phyloP scores from a whole-genome alignment of 2,329 filamentous ascomycete species.

The Paramyrothecium sp. region DNA sequence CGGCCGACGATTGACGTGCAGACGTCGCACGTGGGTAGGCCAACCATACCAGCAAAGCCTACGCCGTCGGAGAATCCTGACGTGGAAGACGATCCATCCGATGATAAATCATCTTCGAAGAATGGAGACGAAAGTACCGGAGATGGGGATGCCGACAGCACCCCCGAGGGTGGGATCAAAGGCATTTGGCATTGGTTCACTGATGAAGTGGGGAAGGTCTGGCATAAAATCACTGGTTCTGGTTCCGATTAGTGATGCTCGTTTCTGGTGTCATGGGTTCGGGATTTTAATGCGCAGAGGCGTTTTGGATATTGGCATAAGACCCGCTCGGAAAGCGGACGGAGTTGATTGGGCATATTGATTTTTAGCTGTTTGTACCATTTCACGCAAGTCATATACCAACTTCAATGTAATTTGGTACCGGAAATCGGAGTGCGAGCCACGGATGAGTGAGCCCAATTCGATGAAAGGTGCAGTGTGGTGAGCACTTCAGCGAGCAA shows the following conservation, averaged over 20 bases:
- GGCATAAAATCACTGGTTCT: slow-evolving; percentile 40
- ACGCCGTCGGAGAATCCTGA: slow-evolving; percentile 8
- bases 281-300: background rate
- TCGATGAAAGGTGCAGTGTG: too few relatives aligned
- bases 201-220: slow-evolving; percentile 43
- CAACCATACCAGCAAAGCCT: slow-evolving; percentile 6
- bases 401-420: too few relatives aligned
- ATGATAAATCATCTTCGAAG: slow-evolving; percentile 1
- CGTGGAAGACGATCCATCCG: slow-evolving; percentile 3
- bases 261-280: background rate
- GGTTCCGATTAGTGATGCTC: slow-evolving; percentile 6
- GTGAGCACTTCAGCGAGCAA: too few relatives aligned
- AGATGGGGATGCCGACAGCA: background rate
- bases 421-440: too few relatives aligned
- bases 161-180: slow-evolving; percentile 22
- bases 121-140: slow-evolving; percentile 4
- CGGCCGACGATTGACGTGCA: slow-evolving; percentile 2
- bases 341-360: too few relatives aligned
- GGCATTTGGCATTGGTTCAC: slow-evolving; percentile 52
- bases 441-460: too few relatives aligned
- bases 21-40: slow-evolving; percentile 1
- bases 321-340: background rate
- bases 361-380: too few relatives aligned
- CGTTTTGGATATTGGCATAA: background rate
- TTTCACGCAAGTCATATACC: too few relatives aligned